A percentile compares a stretch with the other conserved stretches of the same genome.
These are phyloP conservation scores for Sordariomycetes sp. DNA, from an alignment of 2,329 filamentous ascomycete genomes.

Conservation along the genomic window DNA sequence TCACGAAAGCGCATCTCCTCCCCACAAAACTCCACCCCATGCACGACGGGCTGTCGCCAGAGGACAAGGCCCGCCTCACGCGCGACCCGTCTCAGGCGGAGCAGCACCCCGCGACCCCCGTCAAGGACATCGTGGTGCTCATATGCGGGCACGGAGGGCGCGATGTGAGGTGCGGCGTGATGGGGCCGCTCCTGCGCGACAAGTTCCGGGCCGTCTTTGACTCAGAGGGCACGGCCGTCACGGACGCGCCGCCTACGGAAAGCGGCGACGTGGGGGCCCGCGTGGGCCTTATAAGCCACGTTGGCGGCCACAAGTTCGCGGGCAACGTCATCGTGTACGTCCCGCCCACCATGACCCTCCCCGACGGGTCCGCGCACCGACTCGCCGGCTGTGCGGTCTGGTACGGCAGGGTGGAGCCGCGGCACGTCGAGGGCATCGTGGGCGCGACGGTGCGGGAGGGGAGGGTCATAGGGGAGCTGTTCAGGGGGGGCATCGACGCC, in stretches of 20 bases:
- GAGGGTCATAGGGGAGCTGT: constrained; percentile 58
- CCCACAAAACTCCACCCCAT: constrained; percentile 50
- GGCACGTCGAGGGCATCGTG: constrained; percentile 67
- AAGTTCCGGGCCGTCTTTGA: constrained; percentile 53
- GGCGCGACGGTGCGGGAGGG: constrained; percentile 58
- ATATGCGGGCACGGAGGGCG: constrained; percentile 81
- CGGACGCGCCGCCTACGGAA: not conserved
- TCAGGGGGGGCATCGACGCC: constrained; percentile 56
- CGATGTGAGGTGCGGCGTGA: constrained; percentile 70
- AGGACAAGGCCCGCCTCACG: constrained; percentile 41
- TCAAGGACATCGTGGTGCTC: constrained; percentile 62
- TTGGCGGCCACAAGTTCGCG: constrained; percentile 78
- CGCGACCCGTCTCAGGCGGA: constrained; percentile 23
- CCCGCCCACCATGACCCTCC: constrained; percentile 35
- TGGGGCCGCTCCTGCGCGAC: constrained; percentile 60
- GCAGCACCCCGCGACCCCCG: constrained; percentile 34
- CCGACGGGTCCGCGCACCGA: constrained; percentile 35
- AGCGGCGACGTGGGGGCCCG: constrained; percentile 28
- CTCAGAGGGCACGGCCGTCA: constrained; percentile 26
- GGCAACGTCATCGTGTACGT: constrained; percentile 78
- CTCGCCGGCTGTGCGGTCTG: constrained; percentile 65
- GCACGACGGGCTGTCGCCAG: constrained; percentile 46
- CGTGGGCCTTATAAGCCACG: constrained; percentile 65
- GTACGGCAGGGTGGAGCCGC: constrained; percentile 71
- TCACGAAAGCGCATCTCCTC: constrained; percentile 56